These are phyloP conservation scores for Tephrocybe sp. DNA, from an alignment of 768 basidiomycete genomes.

Conservation along the genomic window DNA sequence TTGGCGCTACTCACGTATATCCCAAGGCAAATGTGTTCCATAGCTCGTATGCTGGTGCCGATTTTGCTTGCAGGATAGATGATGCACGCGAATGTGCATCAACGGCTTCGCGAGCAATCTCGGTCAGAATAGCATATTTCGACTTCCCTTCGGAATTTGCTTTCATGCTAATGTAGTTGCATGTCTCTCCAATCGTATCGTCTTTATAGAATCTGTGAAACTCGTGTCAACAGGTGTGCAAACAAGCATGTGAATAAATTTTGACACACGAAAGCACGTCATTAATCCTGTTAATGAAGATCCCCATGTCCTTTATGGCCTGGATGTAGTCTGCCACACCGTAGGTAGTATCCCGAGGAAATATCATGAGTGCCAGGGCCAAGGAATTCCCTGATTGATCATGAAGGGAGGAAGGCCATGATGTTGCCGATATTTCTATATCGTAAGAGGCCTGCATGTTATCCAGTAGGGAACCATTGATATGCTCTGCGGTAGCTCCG, in stretches of 20 bases:
- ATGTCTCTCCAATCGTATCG: neutral
- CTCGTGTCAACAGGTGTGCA: neutral
- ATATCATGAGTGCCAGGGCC: neutral
- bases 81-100: neutral
- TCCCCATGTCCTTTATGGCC: neutral
- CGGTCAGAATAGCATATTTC: neutral
- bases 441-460: neutral
- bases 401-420: neutral
- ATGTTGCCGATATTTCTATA: neutral
- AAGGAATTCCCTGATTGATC: neutral
- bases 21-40: neutral
- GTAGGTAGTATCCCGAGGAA: neutral
- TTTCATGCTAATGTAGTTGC: neutral
- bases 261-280: neutral
- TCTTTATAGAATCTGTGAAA: slow-evolving; percentile 1
- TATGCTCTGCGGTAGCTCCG: neutral
- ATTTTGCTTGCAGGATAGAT: neutral
- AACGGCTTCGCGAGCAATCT: neutral
- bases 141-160: neutral
- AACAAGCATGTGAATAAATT: neutral
- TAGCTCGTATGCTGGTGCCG: neutral
- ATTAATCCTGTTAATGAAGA: neutral
- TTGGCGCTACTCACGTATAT: neutral
- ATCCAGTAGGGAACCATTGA: neutral
- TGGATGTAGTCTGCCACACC: neutral